Conservation (phyloP, 208 protist genomes). For the Sergeia podlipaevii region DNA sequence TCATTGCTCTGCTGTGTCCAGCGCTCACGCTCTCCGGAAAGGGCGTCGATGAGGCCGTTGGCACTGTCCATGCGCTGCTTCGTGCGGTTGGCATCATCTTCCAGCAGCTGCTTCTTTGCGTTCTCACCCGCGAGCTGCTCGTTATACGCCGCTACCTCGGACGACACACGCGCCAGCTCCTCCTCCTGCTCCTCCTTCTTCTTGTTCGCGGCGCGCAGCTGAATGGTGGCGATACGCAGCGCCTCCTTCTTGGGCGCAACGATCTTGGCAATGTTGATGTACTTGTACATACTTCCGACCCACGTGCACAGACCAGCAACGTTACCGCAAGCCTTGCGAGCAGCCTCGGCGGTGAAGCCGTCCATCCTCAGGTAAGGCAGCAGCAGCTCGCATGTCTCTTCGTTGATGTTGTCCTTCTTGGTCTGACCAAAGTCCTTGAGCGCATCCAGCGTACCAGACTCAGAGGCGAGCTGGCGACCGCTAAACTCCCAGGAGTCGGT, state of each 20-base stretch:
- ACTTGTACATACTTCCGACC: slow-evolving; percentile 96
- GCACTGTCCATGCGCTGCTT: slow-evolving; percentile 96
- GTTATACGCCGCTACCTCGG: slow-evolving; percentile 93
- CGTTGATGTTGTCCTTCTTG: slow-evolving; percentile 97
- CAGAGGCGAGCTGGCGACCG: slow-evolving; percentile 77
- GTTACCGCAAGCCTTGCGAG: slow-evolving; percentile 90
- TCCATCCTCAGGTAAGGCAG: slow-evolving; percentile 96
- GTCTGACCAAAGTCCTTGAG: slow-evolving; percentile 81
- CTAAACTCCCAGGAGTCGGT: slow-evolving; percentile 91
- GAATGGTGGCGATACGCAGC: slow-evolving; percentile 85
- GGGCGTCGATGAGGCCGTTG: slow-evolving; percentile 95
- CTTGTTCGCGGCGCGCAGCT: slow-evolving; percentile 90
- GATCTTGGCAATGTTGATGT: slow-evolving; percentile 97
- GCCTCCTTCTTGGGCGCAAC: slow-evolving; percentile 96
- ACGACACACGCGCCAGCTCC: slow-evolving; percentile 92
- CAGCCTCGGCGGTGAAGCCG: slow-evolving; percentile 94
- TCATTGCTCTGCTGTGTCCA: slow-evolving; percentile 97
- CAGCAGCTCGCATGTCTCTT: slow-evolving; percentile 98
- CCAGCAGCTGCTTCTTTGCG: slow-evolving; percentile 94
- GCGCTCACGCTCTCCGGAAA: slow-evolving; percentile 96
- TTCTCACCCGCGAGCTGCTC: slow-evolving; percentile 91
- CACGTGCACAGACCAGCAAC: slow-evolving; percentile 95
- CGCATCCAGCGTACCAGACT: slow-evolving; percentile 67
- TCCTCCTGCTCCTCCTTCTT: slow-evolving; percentile 96
- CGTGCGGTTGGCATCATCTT: slow-evolving; percentile 95